Evolutionary conservation across 2,329 filamentous ascomycete species (phyloP), one percentile per base, ranked within the genome.

Genomic region (Beauveria sp.): DNA sequence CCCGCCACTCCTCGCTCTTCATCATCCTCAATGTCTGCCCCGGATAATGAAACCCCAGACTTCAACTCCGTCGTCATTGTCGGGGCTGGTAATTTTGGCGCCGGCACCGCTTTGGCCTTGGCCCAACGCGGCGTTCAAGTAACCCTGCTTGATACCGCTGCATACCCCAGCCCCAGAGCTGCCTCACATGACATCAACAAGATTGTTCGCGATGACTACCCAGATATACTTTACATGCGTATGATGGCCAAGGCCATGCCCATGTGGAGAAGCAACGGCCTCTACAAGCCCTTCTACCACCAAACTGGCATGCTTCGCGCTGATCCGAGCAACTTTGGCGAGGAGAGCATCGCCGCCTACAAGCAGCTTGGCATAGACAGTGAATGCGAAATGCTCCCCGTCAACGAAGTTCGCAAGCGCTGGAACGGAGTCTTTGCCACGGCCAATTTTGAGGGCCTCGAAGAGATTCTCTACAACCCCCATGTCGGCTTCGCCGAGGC

Each of bases 401-500:
- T 80, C 10, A 78, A 81, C 14, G 80, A 86, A 64, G 81, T 83
- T 43, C 78, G 80, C 51, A 73, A 75, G 67, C 70, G 83, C 61
- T 85, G 83, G 70, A 81, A 81, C 49, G 83, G 83, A 0, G 70
- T 83, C 8, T 86, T 86, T 66, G 77, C 80, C 28, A 79, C 83
- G 50, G 79, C 83, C 38, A 77, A 86, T 64, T 85, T 85, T 67
- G 77, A 75, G 7, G 81, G 76, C 8, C 77, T 84, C 51, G 80
- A 81, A 64, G 79, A 80, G 65, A 76, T 86, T 20, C 76, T 84
- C 24, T 77, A 81, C 65, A 87, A 86, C 73, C 80, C 80, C 63
- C 80, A 77, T 38, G 84, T 82, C 69, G 84, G 84, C 2, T 86
- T 83, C 77, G 83, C 79, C 20, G 80, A 83, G 56, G 84, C 84